Evolutionary conservation across 352 stramenopile genomes (phyloP).

Genomic region (Phytopythium aichiense): DNA sequence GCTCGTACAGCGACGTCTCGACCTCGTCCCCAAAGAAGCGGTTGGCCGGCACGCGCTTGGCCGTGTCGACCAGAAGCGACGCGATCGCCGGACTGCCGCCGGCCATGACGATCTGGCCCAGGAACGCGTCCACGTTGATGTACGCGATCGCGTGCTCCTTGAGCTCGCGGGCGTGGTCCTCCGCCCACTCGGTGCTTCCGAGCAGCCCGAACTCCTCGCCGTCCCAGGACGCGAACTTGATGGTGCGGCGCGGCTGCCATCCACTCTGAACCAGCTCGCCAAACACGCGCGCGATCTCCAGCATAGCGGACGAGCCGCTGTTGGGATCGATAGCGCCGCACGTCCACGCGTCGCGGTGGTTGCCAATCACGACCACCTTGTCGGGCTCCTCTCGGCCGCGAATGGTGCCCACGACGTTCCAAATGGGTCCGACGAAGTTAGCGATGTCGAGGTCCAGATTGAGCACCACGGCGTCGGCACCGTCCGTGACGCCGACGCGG

Average conservation of each 20-base stretch:
- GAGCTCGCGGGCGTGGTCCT: conserved; percentile 46
- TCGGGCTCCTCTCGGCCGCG: conserved; percentile 51
- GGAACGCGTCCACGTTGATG: conserved; percentile 81
- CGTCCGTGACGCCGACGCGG: conserved; percentile 41
- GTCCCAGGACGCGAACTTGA: conserved; percentile 82
- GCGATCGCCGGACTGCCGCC: conserved; percentile 57
- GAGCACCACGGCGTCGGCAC: conserved; percentile 41
- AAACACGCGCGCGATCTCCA: conserved; percentile 80
- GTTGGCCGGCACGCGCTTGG: conserved; percentile 47
- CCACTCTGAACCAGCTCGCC: conserved; percentile 56
- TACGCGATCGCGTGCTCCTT: conserved; percentile 61
- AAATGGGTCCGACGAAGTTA: conserved; percentile 75
- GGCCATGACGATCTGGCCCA: conserved; percentile 39
- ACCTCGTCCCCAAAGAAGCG: conserved; percentile 18
- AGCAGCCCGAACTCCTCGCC: conserved; percentile 80
- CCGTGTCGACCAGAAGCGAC: conserved; percentile 45
- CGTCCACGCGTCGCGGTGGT: conserved; percentile 91
- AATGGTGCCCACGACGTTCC: conserved; percentile 83
- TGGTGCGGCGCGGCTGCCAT: conserved; percentile 76
- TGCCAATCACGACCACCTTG: conserved; percentile 81
- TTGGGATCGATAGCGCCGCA: conserved; percentile 82
- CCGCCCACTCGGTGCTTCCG: conserved; percentile 61
- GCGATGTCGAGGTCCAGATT: conserved; percentile 70
- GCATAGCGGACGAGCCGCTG: conserved; percentile 66
- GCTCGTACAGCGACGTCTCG: conserved; percentile 32